A percentile compares a stretch with the other conserved stretches of the same genome.
phyloP scores from a whole-genome alignment of 176 grass and related monocot species.

The Phoenix dactylifera region DNA sequence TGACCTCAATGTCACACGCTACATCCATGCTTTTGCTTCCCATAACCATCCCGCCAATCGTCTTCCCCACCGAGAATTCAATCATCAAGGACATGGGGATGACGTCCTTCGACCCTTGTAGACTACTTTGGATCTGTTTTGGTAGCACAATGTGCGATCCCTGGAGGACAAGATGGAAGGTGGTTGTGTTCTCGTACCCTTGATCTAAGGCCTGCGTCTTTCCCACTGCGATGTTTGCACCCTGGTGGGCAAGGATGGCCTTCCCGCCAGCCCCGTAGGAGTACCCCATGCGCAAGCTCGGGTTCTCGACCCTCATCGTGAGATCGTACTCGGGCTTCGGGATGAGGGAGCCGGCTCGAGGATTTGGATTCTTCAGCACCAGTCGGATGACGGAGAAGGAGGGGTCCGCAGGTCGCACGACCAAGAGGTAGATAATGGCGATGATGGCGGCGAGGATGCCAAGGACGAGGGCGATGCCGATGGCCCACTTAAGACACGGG shows the following conservation, averaged over 20 bases:
- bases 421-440: conserved; percentile 14
- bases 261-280: conserved; percentile 31
- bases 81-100: conserved; percentile 28
- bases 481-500: conserved; percentile 18
- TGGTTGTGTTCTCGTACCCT: conserved; percentile 38
- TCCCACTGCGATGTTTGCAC: conserved; percentile 24
- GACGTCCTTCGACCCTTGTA: conserved; percentile 26
- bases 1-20: conserved; percentile 26
- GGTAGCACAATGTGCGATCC: conserved; percentile 13
- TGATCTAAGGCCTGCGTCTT: conserved; percentile 26
- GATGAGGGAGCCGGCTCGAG: not conserved
- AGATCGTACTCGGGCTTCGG: conserved; percentile 34
- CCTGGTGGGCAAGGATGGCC: conserved; percentile 19
- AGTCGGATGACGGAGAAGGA: conserved; percentile 41
- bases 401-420: conserved; percentile 37
- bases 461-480: conserved; percentile 7
- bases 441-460: conserved; percentile 13
- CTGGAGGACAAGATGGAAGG: conserved; percentile 31
- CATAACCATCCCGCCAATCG: conserved; percentile 42
- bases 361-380: conserved; percentile 16
- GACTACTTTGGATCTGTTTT: conserved; percentile 25
- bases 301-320: conserved; percentile 47
- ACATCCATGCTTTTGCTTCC: conserved; percentile 26
- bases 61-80: conserved; percentile 29
- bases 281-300: conserved; percentile 44